phyloP scores from a whole-genome alignment of 208 protist genomes.

The Wallacemonas sp. region DNA sequence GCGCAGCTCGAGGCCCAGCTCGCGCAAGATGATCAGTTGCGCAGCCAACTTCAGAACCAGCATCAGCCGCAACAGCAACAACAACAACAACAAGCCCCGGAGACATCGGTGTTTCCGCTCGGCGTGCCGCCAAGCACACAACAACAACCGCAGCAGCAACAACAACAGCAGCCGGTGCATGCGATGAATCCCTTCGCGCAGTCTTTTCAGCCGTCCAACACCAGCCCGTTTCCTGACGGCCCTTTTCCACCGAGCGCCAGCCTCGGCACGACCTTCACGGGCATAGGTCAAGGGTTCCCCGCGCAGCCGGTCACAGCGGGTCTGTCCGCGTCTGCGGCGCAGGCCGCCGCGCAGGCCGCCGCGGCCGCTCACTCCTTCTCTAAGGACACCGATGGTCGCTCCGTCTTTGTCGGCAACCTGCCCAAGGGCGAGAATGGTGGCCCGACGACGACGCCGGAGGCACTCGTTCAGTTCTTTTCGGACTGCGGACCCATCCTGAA shows the following conservation, averaged over 20 bases:
- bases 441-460: conserved; percentile 72
- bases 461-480: conserved; percentile 78
- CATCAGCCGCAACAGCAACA: conserved; percentile 25
- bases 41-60: conserved; percentile 41
- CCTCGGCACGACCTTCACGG: not conserved
- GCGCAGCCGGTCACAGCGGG: not conserved
- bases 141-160: conserved; percentile 20
- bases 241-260: not conserved
- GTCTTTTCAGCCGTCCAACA: not conserved
- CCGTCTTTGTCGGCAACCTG: conserved; percentile 84
- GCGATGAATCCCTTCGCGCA: conserved; percentile 13
- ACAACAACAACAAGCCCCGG: conserved; percentile 25
- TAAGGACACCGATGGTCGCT: conserved; percentile 85
- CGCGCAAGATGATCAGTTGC: conserved; percentile 59
- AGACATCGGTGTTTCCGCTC: not conserved
- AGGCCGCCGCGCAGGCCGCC: too few relatives aligned
- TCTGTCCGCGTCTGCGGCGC: conserved; percentile 2
- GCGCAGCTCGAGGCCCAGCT: conserved; percentile 79
- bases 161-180: conserved; percentile 15
- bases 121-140: not conserved
- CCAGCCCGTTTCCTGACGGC: not conserved
- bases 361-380: conserved; percentile 52
- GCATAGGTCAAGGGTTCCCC: conserved; percentile 3
- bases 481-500: conserved; percentile 83
- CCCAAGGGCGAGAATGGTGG: conserved; percentile 68